Evolutionary conservation across 768 basidiomycete genomes (phyloP), one percentile per base, ranked within the genome.

Genomic region (Tubosaeta sp.): DNA sequence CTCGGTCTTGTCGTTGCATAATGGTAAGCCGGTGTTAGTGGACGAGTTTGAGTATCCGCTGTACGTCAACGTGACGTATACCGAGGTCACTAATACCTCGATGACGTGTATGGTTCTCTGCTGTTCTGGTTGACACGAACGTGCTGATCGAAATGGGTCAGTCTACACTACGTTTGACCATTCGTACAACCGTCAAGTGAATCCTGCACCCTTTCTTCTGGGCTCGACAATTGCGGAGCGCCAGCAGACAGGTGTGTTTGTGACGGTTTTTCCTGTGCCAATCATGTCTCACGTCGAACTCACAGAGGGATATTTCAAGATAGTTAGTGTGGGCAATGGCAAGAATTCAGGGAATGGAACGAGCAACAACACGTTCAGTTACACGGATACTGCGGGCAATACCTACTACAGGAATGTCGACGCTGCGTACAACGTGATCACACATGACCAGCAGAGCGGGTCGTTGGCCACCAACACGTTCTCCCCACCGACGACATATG

Each of bases 361-460:
- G 6, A 87, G 73, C 67, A 79, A 77, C 67, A 89, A 89, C 63
- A 76, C 75, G 1, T 83, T 90, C 67, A 66, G 63, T 30, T 91
- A 88, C 61, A 55, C 64, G 11, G 86, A 90, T 62, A 57, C 59
- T 40, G 66, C 68, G 6, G 83, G 81, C 44, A 83, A 89, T 65
- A 86, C 85, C 0, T 90, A 76, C 65, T 65, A 67, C 48, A 73
- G 86, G 49, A 59, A 70, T 21, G 86, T 90, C 48, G 72, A 80
- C 53, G 83, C 85, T 3, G 77, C 77, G 3, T 71, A 79, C 55
- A 77, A 83, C 60, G 74, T 73, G 59, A 84, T 90, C 59, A 79
- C 80, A 5, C 70, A 78, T 34, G 83, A 90, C 59, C 62, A 71
- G 18, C 69, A 83, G 50, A 71, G 76, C 18, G 86, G 86, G 18